These are phyloP conservation scores for Anisodus tanguticus DNA, from an alignment of 257 asterid genomes.

Conservation along the genomic window DNA sequence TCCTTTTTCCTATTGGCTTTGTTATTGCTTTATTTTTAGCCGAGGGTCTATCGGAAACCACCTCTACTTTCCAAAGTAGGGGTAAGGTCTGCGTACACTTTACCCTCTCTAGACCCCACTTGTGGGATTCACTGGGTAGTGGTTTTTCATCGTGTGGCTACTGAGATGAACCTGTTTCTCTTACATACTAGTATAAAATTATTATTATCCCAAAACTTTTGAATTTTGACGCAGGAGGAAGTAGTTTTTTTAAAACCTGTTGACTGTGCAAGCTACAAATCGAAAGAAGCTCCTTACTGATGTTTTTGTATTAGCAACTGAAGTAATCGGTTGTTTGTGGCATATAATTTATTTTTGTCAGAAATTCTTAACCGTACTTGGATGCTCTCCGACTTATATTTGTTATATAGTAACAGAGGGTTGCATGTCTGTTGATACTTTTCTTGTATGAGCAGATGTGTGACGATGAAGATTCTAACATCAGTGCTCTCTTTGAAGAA, in stretches of 20 bases:
- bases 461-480: constrained; percentile 78
- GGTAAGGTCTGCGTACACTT: too few species aligned
- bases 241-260: not conserved
- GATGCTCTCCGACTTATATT: not conserved
- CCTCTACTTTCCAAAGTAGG: too few species aligned
- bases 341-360: not conserved
- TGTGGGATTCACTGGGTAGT: too few species aligned
- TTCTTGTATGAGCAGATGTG: constrained; percentile 57
- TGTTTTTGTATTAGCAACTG: constrained; percentile 4
- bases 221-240: not conserved
- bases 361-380: constrained; percentile 1
- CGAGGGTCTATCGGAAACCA: too few species aligned
- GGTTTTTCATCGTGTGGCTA: not conserved
- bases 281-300: not conserved
- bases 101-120: too few species aligned
- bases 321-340: not conserved
- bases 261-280: not conserved
- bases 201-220: not conserved
- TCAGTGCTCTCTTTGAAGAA: constrained; percentile 75
- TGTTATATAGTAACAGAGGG: not conserved
- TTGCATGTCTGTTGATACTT: constrained; percentile 31
- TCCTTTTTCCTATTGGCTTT: too few species aligned
- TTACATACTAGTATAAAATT: not conserved
- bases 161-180: not conserved
- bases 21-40: too few species aligned